phyloP scores from a whole-genome alignment of 495 filamentous ascomycete genomes.

The Penicillium parvum region DNA sequence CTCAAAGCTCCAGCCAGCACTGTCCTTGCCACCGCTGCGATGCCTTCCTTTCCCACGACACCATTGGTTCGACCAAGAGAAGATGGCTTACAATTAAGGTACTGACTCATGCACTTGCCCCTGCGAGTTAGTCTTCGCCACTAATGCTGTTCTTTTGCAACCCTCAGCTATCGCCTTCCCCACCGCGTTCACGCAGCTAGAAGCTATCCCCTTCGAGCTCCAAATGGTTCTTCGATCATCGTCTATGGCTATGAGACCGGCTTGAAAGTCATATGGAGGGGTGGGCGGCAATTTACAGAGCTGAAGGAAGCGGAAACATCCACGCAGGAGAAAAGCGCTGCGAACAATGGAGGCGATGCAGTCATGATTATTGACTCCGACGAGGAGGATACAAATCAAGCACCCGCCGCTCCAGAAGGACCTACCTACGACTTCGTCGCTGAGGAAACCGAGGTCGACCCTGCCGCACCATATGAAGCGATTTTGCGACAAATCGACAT shows the following conservation, averaged over 20 bases:
- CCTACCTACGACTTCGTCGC: slow-evolving; percentile 48
- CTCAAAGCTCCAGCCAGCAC: slow-evolving; percentile 12
- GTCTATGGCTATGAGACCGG: slow-evolving; percentile 80
- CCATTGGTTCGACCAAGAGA: slow-evolving; percentile 39
- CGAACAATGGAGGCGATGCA: slow-evolving; percentile 47
- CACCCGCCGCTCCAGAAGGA: slow-evolving; percentile 34
- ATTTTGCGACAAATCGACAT: slow-evolving; percentile 66
- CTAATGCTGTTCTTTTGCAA: slow-evolving; percentile 7
- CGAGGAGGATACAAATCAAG: slow-evolving; percentile 55
- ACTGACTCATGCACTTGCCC: not conserved
- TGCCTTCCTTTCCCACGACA: slow-evolving; percentile 37
- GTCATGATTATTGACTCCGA: slow-evolving; percentile 80
- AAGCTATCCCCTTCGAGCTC: slow-evolving; percentile 69
- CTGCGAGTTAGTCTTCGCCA: not conserved
- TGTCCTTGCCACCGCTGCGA: too few relatives aligned
- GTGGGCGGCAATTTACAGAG: slow-evolving; percentile 61
- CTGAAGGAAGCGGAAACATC: slow-evolving; percentile 19
- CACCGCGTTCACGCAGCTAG: slow-evolving; percentile 69
- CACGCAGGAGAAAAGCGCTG: slow-evolving; percentile 24
- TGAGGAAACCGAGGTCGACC: slow-evolving; percentile 57
- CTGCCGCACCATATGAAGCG: slow-evolving; percentile 47
- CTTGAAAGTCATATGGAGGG: slow-evolving; percentile 73
- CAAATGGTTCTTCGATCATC: slow-evolving; percentile 80
- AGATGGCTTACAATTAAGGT: slow-evolving; percentile 54
- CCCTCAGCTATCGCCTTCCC: slow-evolving; percentile 65